phyloP scores from a whole-genome alignment of 495 filamentous ascomycete genomes.

The Lasiosphaeria hispida region DNA sequence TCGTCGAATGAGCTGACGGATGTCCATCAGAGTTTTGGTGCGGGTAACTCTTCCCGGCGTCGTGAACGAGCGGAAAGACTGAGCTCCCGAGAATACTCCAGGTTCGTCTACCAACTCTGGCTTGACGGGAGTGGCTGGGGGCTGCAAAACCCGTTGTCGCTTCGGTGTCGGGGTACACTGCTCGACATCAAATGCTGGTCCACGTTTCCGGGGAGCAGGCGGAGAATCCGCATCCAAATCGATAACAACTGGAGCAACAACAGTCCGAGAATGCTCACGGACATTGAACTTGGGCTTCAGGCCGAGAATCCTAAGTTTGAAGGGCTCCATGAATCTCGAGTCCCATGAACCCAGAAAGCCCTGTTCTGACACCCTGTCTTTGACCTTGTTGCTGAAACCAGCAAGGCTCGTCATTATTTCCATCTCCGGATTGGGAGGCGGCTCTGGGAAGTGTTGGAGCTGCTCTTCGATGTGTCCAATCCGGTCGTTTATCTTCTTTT shows the following conservation, averaged over 20 bases:
- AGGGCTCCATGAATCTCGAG: constrained; percentile 29
- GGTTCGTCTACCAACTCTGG: constrained; percentile 12
- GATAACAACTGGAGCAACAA: constrained; percentile 11
- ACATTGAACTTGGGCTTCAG: constrained; percentile 46
- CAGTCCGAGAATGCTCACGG: constrained; percentile 8
- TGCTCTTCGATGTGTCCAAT: constrained; percentile 46
- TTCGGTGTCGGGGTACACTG: constrained; percentile 14
- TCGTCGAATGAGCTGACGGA: constrained; percentile 35
- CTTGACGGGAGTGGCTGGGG: constrained; percentile 18
- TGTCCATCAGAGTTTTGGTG: constrained; percentile 24
- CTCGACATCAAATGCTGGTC: neutral
- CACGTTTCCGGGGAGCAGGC: constrained; percentile 23
- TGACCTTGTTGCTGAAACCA: constrained; percentile 40
- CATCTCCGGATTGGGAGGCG: constrained; percentile 50
- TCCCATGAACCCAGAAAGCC: constrained; percentile 29
- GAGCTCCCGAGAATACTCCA: neutral
- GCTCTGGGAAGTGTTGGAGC: constrained; percentile 53
- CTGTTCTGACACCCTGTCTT: constrained; percentile 34
- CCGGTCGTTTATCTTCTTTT: constrained; percentile 53
- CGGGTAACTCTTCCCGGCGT: constrained; percentile 7
- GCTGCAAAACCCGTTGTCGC: constrained; percentile 12
- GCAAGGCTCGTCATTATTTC: constrained; percentile 44
- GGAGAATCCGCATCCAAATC: constrained; percentile 25
- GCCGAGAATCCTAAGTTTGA: constrained; percentile 34
- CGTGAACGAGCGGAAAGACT: neutral